Evolutionary conservation across 768 basidiomycete species (phyloP).

Genomic region (Paxillus rubicundulus): DNA sequence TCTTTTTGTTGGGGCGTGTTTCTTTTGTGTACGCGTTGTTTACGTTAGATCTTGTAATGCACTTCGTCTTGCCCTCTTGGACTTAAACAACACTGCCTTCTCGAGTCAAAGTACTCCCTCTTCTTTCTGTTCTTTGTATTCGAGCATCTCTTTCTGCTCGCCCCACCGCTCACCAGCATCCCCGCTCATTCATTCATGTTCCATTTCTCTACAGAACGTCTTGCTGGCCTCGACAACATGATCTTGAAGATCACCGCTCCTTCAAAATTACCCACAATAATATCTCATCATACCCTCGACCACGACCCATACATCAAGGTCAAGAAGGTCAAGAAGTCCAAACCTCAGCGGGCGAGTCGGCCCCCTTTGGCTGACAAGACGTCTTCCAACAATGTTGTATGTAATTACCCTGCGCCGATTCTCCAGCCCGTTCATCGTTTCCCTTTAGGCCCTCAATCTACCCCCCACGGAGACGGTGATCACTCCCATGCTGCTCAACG

Average conservation of each 20-base stretch:
- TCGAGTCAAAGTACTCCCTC: not conserved
- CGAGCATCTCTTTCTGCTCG: slow-evolving; percentile 8
- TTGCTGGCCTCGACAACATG: slow-evolving; percentile 43
- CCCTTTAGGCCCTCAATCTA: slow-evolving; percentile 11
- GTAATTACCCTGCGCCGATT: slow-evolving; percentile 12
- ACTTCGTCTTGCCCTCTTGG: not conserved
- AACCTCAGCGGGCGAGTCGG: slow-evolving; percentile 20
- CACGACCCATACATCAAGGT: slow-evolving; percentile 18
- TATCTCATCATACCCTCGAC: slow-evolving; percentile 20
- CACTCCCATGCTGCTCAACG: slow-evolving; percentile 13
- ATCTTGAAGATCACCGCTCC: slow-evolving; percentile 34
- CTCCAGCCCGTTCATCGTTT: slow-evolving; percentile 12
- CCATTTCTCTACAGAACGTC: slow-evolving; percentile 38
- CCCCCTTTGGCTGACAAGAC: slow-evolving; percentile 34
- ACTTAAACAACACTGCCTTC: slow-evolving; percentile 1
- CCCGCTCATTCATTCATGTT: slow-evolving; percentile 25
- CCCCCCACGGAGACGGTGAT: slow-evolving; percentile 9
- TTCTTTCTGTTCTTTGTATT: not conserved
- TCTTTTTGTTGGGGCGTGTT: slow-evolving; percentile 4
- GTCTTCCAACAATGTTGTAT: slow-evolving; percentile 28
- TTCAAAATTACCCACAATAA: slow-evolving; percentile 27
- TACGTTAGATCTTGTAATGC: slow-evolving; percentile 1
- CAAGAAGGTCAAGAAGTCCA: slow-evolving; percentile 25
- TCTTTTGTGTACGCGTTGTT: slow-evolving; percentile 15
- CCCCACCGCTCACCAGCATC: slow-evolving; percentile 12